These are phyloP conservation scores for Picocystis salinarum DNA, from an alignment of 139 green algal genomes.

Conservation along the genomic window DNA sequence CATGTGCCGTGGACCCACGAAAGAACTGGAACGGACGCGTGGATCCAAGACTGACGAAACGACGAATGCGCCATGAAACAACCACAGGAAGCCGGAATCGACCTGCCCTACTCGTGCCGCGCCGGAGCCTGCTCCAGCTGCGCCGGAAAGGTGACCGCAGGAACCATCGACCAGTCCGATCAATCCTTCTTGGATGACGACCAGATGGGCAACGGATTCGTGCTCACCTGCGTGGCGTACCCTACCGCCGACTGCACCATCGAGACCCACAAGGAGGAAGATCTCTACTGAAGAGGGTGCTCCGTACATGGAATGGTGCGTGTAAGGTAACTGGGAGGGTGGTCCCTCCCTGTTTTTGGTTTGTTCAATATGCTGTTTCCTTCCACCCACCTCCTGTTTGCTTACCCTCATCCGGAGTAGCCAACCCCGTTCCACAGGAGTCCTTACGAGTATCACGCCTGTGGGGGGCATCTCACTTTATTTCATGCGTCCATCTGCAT, in stretches of 20 bases:
- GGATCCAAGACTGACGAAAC: not conserved
- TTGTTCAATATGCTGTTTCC: too few relatives aligned
- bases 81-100: constrained; percentile 48
- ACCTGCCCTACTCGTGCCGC: constrained; percentile 73
- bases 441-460: too few relatives aligned
- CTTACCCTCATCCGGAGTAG: too few relatives aligned
- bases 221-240: constrained; percentile 84
- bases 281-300: constrained; percentile 40
- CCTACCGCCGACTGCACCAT: constrained; percentile 63
- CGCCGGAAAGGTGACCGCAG: constrained; percentile 50
- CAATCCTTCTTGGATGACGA: constrained; percentile 78
- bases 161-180: constrained; percentile 62
- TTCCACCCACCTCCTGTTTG: too few relatives aligned
- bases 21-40: not conserved
- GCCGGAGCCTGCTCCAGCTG: constrained; percentile 66
- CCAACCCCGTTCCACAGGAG: too few relatives aligned
- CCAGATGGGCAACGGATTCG: constrained; percentile 64
- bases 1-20: not conserved
- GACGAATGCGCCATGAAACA: not conserved
- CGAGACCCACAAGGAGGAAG: constrained; percentile 58
- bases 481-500: too few relatives aligned
- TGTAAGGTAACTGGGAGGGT: too few relatives aligned
- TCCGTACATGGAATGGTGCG: too few relatives aligned
- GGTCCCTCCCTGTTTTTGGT: too few relatives aligned
- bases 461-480: too few relatives aligned